Conservation (phyloP, 768 basidiomycete species). For the Amylocystis lapponica region DNA sequence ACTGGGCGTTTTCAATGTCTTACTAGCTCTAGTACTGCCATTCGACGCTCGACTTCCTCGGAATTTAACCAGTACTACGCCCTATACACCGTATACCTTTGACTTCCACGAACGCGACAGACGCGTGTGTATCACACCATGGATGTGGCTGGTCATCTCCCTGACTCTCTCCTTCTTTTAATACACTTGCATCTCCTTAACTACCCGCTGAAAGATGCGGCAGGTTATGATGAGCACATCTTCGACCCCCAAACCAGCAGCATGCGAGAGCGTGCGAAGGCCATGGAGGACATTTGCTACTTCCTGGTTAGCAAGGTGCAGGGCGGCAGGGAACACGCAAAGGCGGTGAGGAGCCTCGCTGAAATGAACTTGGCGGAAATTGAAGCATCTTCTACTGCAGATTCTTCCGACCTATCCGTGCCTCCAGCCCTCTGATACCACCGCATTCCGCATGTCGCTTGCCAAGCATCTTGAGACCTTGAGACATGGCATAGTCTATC, state of each 20-base stretch:
- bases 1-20: no score
- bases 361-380: not conserved
- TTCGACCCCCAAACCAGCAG: slow-evolving; percentile 41
- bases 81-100: no score
- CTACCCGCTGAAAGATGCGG: slow-evolving; percentile 40
- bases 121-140: no score
- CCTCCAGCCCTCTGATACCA: slow-evolving; percentile 42
- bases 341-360: slow-evolving; percentile 16
- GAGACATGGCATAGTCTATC: slow-evolving; percentile 34
- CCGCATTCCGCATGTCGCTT: slow-evolving; percentile 45
- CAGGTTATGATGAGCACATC: slow-evolving; percentile 45
- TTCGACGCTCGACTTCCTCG: no score
- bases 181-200: slow-evolving; percentile 49
- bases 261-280: slow-evolving; percentile 43
- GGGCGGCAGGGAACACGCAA: slow-evolving; percentile 25
- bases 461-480: slow-evolving; percentile 45
- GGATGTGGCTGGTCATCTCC: slow-evolving; percentile 18
- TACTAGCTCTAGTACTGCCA: no score
- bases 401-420: slow-evolving; percentile 48
- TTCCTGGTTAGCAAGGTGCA: slow-evolving; percentile 45
- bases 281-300: slow-evolving; percentile 46
- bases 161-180: slow-evolving; percentile 41
- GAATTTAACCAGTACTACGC: no score
- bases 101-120: no score
- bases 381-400: no score